Evolutionary conservation across 768 basidiomycete genomes (phyloP).

Genomic region (Agaricus subrufescens): DNA sequence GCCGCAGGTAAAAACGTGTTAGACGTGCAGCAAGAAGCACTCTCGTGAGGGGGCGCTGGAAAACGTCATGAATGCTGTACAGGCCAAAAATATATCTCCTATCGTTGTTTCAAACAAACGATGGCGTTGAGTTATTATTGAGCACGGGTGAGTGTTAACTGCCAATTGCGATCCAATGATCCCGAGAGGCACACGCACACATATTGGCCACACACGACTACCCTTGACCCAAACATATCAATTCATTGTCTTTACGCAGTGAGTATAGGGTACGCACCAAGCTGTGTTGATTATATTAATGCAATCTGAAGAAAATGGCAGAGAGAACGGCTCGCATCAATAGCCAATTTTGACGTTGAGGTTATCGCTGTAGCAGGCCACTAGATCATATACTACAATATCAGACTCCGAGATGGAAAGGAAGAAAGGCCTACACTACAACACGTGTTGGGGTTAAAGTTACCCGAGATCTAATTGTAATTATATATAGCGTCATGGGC

Average conservation of each 20-base stretch:
- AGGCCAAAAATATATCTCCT: slow-evolving; percentile 77
- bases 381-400: slow-evolving; percentile 40
- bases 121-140: too few species aligned
- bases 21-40: slow-evolving; percentile 29
- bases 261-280: too few species aligned
- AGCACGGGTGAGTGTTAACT: too few species aligned
- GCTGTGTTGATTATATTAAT: too few species aligned
- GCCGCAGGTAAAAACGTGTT: slow-evolving; percentile 67
- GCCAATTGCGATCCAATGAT: too few species aligned
- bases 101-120: slow-evolving; percentile 35
- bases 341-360: too few species aligned
- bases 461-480: slow-evolving; percentile 72
- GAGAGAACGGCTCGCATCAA: too few species aligned
- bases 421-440: slow-evolving; percentile 16
- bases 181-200: too few species aligned
- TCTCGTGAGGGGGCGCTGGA: neutral
- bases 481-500: slow-evolving; percentile 4
- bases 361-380: slow-evolving; percentile 52
- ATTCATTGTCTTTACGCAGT: too few species aligned
- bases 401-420: neutral
- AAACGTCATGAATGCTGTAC: slow-evolving; percentile 19
- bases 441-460: slow-evolving; percentile 75
- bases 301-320: too few species aligned
- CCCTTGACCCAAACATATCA: too few species aligned
- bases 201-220: too few species aligned